Base-by-base conservation (phyloP, 2,329 filamentous ascomycete genomes). In the Claviceps pazoutovae region DNA sequence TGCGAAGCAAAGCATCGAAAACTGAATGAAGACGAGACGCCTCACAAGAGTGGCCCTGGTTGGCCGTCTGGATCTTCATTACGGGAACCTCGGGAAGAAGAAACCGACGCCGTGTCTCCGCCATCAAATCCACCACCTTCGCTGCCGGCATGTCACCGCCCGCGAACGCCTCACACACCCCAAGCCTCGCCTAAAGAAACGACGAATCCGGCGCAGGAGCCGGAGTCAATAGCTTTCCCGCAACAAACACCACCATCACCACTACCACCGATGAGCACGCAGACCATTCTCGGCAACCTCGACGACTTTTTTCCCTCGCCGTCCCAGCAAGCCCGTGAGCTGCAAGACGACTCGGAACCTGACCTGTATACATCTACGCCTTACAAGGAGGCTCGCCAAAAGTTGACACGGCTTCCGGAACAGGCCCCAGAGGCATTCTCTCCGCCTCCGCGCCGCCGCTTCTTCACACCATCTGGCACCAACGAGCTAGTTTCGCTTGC, bases 251-350 rank as follows among this genome's bases (percentile, higher is more conserved):
- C 54, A 7, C 58, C 56, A 9, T 54, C 54, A 1, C 53, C 53
- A 3, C 56, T 51, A 3, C 66, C 65, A 2, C 68, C 67, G 1
- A 57, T 64, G 23, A 75, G 73, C 56, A 80, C 76, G 0, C 77
- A 79, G 54, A 65, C 71, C 8, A 78, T 80, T n/a, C 63, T 79
- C 8, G 62, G 69, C 42, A 68, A 76, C 53, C 58, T 75, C 7
- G 75, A 78, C 41, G 75, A 78, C 51, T 71, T 79, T 54, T 75
- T 79, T 45, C 76, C 76, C 0, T 74, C 71, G n/a, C 69, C 74
- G 0, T 78, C 75, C 0, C 78, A 82, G 57, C 74, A 79, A 59
- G 67, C 70, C 6, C 67, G 71, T 17, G 78, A 82, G 59, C 62
- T 82, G 2, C 71, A 73, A 36, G 68, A 74, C 54, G 59, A 65